Conservation (phyloP, 805 yeast genomes). For the Metschnikowia drakensbergensis region DNA sequence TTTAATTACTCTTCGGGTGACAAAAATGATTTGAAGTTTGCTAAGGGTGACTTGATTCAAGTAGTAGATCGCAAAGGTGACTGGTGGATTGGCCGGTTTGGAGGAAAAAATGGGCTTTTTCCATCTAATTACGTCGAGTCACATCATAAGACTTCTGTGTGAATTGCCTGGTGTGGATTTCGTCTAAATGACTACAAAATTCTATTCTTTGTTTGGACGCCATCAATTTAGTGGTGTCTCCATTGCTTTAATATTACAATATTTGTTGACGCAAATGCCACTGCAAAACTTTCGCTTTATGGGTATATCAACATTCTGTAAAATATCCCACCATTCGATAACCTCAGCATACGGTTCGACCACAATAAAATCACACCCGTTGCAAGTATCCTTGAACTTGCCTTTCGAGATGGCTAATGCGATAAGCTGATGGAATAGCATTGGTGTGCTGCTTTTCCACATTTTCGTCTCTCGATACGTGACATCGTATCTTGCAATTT, state of each 20-base stretch:
- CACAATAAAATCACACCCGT: constrained; percentile 44
- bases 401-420: constrained; percentile 53
- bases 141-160: not conserved
- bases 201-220: not conserved
- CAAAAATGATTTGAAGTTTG: constrained; percentile 41
- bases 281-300: constrained; percentile 54
- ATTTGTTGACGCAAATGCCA: constrained; percentile 41
- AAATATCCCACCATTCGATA: constrained; percentile 65
- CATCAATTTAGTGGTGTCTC: not conserved
- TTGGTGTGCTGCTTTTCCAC: constrained; percentile 52
- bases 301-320: constrained; percentile 48
- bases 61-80: constrained; percentile 29
- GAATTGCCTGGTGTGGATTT: not conserved
- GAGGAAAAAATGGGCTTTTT: constrained; percentile 29
- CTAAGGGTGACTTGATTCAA: constrained; percentile 40
- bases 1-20: constrained; percentile 36
- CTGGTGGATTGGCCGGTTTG: constrained; percentile 38
- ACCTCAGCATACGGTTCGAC: constrained; percentile 58
- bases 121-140: constrained; percentile 31
- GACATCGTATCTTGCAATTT: constrained; percentile 49
- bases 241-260: constrained; percentile 8
- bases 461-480: constrained; percentile 49
- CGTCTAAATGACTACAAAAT: not conserved
- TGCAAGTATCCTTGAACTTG: constrained; percentile 49
- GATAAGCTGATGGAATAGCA: constrained; percentile 41